phyloP scores from a whole-genome alignment of 169 alveolate species.

The Haemoproteus tartakovskyi region DNA sequence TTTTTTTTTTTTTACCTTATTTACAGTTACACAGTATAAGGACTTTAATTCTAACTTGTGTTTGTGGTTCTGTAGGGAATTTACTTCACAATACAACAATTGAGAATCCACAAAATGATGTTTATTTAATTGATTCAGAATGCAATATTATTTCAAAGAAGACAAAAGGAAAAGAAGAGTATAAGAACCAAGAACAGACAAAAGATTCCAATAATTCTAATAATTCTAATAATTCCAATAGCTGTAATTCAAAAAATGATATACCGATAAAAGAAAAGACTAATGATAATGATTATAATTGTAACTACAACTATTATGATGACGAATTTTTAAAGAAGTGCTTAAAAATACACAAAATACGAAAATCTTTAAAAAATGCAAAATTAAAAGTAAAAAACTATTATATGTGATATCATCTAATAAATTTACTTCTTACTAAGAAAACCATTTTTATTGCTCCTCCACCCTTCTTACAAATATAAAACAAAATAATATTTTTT shows the following conservation, averaged over 20 bases:
- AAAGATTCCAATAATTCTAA: no score
- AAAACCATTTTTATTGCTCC: no score
- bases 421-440: background rate
- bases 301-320: background rate
- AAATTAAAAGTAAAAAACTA: slow-evolving; percentile 7
- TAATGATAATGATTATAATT: background rate
- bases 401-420: background rate
- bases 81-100: slow-evolving; percentile 40
- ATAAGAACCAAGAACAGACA: background rate
- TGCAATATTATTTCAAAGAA: background rate
- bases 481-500: no score
- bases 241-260: background rate
- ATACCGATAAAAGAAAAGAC: background rate
- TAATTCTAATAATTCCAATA: no score
- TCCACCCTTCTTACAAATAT: no score
- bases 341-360: slow-evolving; percentile 6
- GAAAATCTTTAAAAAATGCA: slow-evolving; percentile 51
- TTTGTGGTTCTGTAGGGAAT: slow-evolving; percentile 42
- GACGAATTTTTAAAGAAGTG: slow-evolving; percentile 48
- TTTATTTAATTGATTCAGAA: background rate
- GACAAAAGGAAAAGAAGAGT: background rate
- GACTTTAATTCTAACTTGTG: slow-evolving; percentile 23
- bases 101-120: slow-evolving; percentile 2
- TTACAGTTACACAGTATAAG: slow-evolving; percentile 46
- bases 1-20: background rate